Evolutionary conservation across 176 grass and related monocot genomes (phyloP), one percentile per base, ranked within the genome.

Genomic region (Elaeis guineensis): DNA sequence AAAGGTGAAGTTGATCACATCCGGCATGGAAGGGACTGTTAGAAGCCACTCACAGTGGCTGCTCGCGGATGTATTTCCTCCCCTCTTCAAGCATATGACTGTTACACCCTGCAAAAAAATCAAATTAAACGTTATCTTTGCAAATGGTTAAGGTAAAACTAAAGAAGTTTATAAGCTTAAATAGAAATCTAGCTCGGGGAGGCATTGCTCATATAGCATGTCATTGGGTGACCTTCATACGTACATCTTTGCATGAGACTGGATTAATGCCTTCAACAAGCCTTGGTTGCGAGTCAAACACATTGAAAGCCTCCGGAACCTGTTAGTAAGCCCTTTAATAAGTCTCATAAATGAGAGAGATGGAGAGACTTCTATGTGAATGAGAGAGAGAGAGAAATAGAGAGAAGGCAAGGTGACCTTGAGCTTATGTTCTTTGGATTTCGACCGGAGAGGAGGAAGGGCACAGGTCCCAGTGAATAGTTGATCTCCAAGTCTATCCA

Each of bases 31-130:
- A n/a, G 70, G 78, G 61, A 97, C 63, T 0, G 87, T 91, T 17
- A 60, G 87, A 25, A 97, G 73, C 93, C 93, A 97, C 53, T 97
- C 93, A 3, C 74, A 82, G 32, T 97, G 93, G 54, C 77, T 70
- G 39, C 69, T 97, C 18, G 69, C 70, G 16, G 55, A 73, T 29
- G 69, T 60, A 32, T 89, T 51, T n/a, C 93, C 84, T 69, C 87
- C 93, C 63, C 83, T 88, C 79, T 97, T 97, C 24, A 71, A 77
- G 78, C 86, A 66, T 51, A 91, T 89, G 59, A 97, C 93, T 18
- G 84, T 89, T 61, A 91, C 57, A 49, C 93, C 93, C 87, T 91
- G 75, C 39, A 79, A 61, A 79, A 57, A 5, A 56, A 61, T 61
- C 21, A 14, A 19, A 69, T 11, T 57, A 69, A 69, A 48, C 29